Evolutionary conservation across 192 early-diverging fungal species (phyloP).

Genomic region (Rhizophlyctis rosea): DNA sequence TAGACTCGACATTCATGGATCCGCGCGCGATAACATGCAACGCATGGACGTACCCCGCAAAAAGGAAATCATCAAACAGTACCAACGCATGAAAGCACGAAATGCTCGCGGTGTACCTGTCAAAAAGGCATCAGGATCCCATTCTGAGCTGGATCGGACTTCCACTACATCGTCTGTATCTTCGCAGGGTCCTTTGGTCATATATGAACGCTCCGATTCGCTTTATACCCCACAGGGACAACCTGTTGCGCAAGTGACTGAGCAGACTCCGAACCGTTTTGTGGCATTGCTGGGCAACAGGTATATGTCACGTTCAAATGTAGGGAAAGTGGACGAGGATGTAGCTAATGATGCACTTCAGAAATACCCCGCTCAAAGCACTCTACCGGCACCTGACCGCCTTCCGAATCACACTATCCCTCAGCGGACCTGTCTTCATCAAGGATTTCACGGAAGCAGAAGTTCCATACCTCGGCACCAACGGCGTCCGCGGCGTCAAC

Average conservation of each 20-base stretch:
- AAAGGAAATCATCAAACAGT: slow-evolving; percentile 21
- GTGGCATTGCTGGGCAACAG: slow-evolving; percentile 22
- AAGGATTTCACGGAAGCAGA: slow-evolving; percentile 16
- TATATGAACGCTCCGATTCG: slow-evolving; percentile 11
- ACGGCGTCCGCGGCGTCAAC: slow-evolving; percentile 19
- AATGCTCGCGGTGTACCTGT: not conserved
- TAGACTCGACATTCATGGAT: slow-evolving; percentile 20
- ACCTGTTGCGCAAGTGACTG: not conserved
- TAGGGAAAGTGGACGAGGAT: not conserved
- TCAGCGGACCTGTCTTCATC: slow-evolving; percentile 18
- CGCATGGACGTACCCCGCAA: slow-evolving; percentile 7
- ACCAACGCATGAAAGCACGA: slow-evolving; percentile 14
- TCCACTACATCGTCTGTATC: not conserved
- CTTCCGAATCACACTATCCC: slow-evolving; percentile 25
- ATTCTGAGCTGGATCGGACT: not conserved
- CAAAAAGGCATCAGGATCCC: not conserved
- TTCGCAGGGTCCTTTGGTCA: not conserved
- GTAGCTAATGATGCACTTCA: not conserved
- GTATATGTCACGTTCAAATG: not conserved
- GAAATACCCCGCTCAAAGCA: slow-evolving; percentile 34
- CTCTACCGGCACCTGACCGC: slow-evolving; percentile 32
- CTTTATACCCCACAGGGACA: not conserved
- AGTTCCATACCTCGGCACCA: slow-evolving; percentile 13
- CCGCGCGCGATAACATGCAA: slow-evolving; percentile 27
- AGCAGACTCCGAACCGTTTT: slow-evolving; percentile 20